A percentile compares a stretch with the other conserved stretches of the same genome.
phyloP scores from a whole-genome alignment of 345 rosid genomes.

The Draba incana region DNA sequence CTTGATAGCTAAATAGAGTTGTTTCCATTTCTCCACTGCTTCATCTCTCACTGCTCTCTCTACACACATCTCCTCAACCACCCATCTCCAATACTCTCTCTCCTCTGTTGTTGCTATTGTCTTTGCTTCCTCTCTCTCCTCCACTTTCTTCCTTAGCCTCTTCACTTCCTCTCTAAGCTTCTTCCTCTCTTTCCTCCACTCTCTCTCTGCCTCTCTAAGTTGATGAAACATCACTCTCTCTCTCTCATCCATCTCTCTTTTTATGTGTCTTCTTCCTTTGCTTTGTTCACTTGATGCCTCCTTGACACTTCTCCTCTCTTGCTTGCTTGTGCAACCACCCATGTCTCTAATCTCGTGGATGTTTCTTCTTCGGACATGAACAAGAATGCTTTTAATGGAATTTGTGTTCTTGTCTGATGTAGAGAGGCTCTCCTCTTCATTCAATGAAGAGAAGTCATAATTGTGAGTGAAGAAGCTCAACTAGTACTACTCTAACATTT shows the following conservation, averaged over 20 bases:
- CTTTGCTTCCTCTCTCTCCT: constrained; percentile 55
- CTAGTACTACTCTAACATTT: constrained; percentile 27
- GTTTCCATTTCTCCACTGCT: constrained; percentile 87
- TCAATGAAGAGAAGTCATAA: constrained; percentile 35
- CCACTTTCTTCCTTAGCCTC: constrained; percentile 52
- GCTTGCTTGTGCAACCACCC: constrained; percentile 48
- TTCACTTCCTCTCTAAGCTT: constrained; percentile 55
- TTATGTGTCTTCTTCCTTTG: constrained; percentile 46
- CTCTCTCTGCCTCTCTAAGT: constrained; percentile 53
- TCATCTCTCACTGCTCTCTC: constrained; percentile 75
- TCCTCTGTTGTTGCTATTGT: constrained; percentile 32
- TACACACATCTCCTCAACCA: constrained; percentile 62
- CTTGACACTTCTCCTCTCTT: constrained; percentile 34
- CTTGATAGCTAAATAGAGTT: constrained; percentile 79
- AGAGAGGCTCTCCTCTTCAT: constrained; percentile 34
- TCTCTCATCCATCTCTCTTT: constrained; percentile 48
- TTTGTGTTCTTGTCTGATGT: constrained; percentile 25
- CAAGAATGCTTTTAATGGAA: constrained; percentile 10
- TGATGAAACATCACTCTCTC: constrained; percentile 49
- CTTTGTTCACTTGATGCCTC: constrained; percentile 25
- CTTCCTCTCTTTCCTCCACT: constrained; percentile 49
- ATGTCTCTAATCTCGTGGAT: constrained; percentile 13
- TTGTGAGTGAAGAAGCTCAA: constrained; percentile 37
- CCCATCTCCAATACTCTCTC: constrained; percentile 46
- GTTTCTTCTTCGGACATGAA: constrained; percentile 3